Conservation (phyloP, 495 filamentous ascomycete species). For the Penicillium subrubescens region DNA sequence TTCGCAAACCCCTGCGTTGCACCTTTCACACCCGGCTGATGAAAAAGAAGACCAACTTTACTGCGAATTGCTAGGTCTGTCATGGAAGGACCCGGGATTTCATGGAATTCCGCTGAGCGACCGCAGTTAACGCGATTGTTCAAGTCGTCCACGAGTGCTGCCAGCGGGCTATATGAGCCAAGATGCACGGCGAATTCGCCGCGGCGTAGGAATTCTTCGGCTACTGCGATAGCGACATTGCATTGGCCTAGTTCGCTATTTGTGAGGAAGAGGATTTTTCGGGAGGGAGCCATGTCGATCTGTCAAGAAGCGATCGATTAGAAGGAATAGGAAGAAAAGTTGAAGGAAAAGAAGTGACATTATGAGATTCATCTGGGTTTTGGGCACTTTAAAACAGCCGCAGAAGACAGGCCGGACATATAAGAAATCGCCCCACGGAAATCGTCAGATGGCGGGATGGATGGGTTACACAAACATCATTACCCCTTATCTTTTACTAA, state of each 20-base stretch:
- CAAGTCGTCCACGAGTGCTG: conserved; percentile 30
- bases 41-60: conserved; percentile 32
- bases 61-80: conserved; percentile 46
- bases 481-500: background rate
- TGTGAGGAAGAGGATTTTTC: conserved; percentile 52
- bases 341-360: background rate
- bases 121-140: conserved; percentile 25
- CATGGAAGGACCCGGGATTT: conserved; percentile 43
- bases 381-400: conserved; percentile 6
- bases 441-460: background rate
- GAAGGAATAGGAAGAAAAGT: background rate
- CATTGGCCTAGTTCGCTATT: conserved; percentile 59
- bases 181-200: conserved; percentile 52
- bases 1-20: conserved; percentile 40
- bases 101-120: conserved; percentile 39
- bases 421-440: conserved; percentile 3
- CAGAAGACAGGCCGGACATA: background rate
- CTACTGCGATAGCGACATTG: conserved; percentile 56
- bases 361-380: background rate
- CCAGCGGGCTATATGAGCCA: conserved; percentile 50
- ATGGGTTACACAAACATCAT: conserved; percentile 17
- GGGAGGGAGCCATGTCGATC: conserved; percentile 9
- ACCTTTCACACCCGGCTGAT: conserved; percentile 41
- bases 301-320: background rate
- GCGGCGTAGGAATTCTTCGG: conserved; percentile 50